Percentiles rank a stretch among this genome's conserved stretches.
These are phyloP conservation scores for Hibiscus syriacus DNA, from an alignment of 345 rosid genomes.

Conservation along the genomic window DNA sequence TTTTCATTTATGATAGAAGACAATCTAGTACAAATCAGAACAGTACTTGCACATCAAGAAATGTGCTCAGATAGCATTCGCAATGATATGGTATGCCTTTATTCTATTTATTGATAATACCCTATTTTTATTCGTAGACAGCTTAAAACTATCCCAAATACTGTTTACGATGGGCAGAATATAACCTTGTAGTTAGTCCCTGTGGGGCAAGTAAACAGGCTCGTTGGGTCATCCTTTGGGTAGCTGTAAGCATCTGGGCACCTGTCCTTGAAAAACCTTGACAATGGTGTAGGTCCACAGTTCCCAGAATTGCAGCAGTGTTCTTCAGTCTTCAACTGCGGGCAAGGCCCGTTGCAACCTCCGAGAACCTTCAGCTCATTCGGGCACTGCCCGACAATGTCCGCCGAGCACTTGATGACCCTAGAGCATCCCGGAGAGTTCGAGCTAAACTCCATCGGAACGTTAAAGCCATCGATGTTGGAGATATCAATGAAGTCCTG, in stretches of 20 bases:
- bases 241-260: slow-evolving; percentile 20
- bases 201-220: slow-evolving; percentile 2
- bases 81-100: not conserved
- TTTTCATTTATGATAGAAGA: no score
- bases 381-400: slow-evolving; percentile 16
- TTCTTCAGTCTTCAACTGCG: slow-evolving; percentile 11
- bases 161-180: not conserved
- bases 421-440: not conserved
- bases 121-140: not conserved
- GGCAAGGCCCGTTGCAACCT: slow-evolving; percentile 20
- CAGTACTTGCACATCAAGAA: not conserved
- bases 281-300: slow-evolving; percentile 13
- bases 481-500: slow-evolving; percentile 7
- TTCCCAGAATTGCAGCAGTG: slow-evolving; percentile 17
- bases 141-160: not conserved
- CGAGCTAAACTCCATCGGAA: slow-evolving; percentile 7
- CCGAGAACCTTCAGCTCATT: slow-evolving; percentile 7
- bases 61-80: not conserved
- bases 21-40: no score
- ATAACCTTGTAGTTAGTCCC: slow-evolving; percentile 8
- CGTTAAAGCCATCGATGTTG: slow-evolving; percentile 6
- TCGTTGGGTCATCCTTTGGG: slow-evolving; percentile 4
- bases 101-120: not conserved
- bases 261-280: slow-evolving; percentile 19
- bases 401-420: slow-evolving; percentile 3